Evolutionary conservation across 1,284 basidiomycete species (phyloP).

Genomic region (Apiotrichum gracile): DNA sequence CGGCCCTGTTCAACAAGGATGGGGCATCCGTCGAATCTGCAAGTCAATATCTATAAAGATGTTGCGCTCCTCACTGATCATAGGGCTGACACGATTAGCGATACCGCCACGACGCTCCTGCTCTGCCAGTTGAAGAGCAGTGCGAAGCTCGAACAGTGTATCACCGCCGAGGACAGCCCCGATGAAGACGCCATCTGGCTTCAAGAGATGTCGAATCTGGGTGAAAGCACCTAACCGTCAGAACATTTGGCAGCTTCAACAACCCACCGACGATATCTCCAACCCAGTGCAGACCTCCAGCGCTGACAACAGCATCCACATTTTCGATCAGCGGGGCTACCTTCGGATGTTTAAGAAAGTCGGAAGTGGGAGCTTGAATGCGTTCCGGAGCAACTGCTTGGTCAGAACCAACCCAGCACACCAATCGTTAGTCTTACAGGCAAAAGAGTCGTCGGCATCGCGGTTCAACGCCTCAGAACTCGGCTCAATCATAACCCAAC

Average conservation of each 20-base stretch:
- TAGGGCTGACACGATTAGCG: conserved; percentile 89
- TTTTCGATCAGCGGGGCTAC: conserved; percentile 56
- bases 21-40: conserved; percentile 84
- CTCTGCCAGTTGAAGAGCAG: conserved; percentile 83
- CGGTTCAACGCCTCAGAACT: conserved; percentile 62
- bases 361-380: conserved; percentile 29
- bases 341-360: conserved; percentile 31
- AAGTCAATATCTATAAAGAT: neutral
- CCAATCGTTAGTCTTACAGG: conserved; percentile 13
- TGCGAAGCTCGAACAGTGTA: conserved; percentile 85
- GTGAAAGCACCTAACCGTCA: conserved; percentile 64
- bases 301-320: conserved; percentile 88
- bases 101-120: conserved; percentile 92
- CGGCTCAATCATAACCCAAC: conserved; percentile 68
- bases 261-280: conserved; percentile 88
- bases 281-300: conserved; percentile 91
- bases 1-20: conserved; percentile 82
- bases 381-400: conserved; percentile 23
- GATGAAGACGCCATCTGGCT: conserved; percentile 90
- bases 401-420: neutral
- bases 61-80: no score
- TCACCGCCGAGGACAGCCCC: conserved; percentile 94
- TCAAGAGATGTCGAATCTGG: conserved; percentile 78
- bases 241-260: no score
- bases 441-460: conserved; percentile 41